phyloP scores from a whole-genome alignment of 2,329 filamentous ascomycete genomes.

The Aquanectria penicillioides region DNA sequence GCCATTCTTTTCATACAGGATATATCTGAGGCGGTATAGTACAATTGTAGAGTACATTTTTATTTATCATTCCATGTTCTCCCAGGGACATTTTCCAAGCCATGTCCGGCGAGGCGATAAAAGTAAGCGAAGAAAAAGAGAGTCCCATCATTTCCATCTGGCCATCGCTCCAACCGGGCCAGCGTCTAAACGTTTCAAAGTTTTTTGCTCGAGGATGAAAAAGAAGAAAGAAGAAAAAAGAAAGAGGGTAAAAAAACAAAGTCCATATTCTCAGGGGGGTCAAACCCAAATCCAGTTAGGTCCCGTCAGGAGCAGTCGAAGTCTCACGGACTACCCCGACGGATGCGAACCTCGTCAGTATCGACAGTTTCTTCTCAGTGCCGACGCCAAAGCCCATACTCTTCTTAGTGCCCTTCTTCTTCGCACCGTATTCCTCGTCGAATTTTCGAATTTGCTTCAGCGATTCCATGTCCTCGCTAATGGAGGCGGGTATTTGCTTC shows the following conservation, averaged over 20 bases:
- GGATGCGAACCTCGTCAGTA: constrained; percentile 58
- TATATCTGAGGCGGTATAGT: constrained; percentile 26
- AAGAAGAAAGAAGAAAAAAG: too few species aligned
- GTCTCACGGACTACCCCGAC: constrained; percentile 35
- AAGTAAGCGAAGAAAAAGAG: background rate
- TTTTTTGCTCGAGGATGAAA: too few species aligned
- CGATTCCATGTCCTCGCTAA: constrained; percentile 92
- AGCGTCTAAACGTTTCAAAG: constrained; percentile 33
- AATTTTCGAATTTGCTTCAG: constrained; percentile 91
- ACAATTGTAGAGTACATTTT: constrained; percentile 31
- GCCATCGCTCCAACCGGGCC: constrained; percentile 8
- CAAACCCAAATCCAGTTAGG: background rate
- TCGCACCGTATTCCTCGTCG: constrained; percentile 93
- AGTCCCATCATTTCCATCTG: constrained; percentile 16
- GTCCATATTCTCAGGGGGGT: background rate
- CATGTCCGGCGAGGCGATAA: background rate
- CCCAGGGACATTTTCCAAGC: constrained; percentile 9
- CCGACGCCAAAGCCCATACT: constrained; percentile 69
- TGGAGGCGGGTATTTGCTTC: constrained; percentile 89
- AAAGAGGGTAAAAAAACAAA: background rate
- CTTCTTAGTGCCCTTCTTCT: constrained; percentile 70
- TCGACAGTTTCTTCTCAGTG: constrained; percentile 48
- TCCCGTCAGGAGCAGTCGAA: background rate
- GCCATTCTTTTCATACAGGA: constrained; percentile 15
- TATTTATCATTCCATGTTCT: constrained; percentile 3